Conservation (phyloP, 768 basidiomycete genomes). For the Erythrobasidium yunnanense region DNA sequence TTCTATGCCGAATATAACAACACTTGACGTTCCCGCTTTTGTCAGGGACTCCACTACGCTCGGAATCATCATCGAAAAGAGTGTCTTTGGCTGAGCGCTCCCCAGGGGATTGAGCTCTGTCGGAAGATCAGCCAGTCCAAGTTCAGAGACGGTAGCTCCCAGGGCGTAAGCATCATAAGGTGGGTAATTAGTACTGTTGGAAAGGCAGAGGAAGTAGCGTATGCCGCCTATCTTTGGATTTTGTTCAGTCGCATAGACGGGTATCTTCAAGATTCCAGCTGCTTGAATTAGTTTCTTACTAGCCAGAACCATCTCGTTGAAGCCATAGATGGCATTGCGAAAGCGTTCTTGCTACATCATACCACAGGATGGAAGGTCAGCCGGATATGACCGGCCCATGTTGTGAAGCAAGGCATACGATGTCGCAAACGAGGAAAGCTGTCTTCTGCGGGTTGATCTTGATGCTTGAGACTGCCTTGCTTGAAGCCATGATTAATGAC, state of each 20-base stretch:
- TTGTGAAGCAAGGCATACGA: no score
- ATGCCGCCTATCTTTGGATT: slow-evolving; percentile 48
- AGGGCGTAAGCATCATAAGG: slow-evolving; percentile 48
- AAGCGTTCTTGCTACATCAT: slow-evolving; percentile 30
- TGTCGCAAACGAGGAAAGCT: slow-evolving; percentile 70
- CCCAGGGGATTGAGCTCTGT: slow-evolving; percentile 32
- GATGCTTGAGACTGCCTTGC: slow-evolving; percentile 3
- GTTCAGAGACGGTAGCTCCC: slow-evolving; percentile 56
- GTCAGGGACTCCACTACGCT: slow-evolving; percentile 52
- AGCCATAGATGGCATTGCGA: slow-evolving; percentile 53
- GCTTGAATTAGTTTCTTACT: slow-evolving; percentile 57
- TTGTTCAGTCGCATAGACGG: slow-evolving; percentile 55
- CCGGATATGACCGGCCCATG: no score
- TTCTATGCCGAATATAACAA: slow-evolving; percentile 81
- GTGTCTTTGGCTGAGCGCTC: slow-evolving; percentile 58
- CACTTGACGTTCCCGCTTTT: slow-evolving; percentile 46
- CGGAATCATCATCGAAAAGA: slow-evolving; percentile 74
- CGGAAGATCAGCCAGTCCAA: slow-evolving; percentile 45
- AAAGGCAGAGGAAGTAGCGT: neutral
- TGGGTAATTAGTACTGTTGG: neutral
- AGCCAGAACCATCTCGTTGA: slow-evolving; percentile 46
- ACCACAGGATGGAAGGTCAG: no score
- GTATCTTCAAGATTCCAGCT: neutral
- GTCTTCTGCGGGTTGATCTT: slow-evolving; percentile 43
- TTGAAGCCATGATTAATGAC: slow-evolving; percentile 14